Conservation (phyloP, 2,329 filamentous ascomycete genomes). For the Xylariaceae sp. region DNA sequence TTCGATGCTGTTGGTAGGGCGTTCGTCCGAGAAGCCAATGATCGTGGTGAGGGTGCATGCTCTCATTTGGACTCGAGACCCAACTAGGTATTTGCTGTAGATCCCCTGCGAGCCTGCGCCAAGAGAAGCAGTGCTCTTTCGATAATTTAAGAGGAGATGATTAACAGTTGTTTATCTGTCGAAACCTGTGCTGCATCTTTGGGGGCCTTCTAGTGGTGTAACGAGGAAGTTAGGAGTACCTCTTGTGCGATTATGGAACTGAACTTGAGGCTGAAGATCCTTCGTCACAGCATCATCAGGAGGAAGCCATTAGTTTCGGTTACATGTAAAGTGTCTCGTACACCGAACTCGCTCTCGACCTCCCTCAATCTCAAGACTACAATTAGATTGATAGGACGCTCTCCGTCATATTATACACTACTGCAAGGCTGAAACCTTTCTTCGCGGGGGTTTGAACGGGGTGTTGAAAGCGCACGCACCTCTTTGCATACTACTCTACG, state of each 20-base stretch:
- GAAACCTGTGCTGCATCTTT: too few species aligned
- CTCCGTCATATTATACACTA: constrained; percentile 10
- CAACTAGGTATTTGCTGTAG: too few species aligned
- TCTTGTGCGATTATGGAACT: not conserved
- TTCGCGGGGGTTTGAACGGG: not conserved
- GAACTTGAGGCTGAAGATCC: constrained; percentile 5
- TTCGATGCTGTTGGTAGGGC: not conserved
- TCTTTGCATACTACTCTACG: not conserved
- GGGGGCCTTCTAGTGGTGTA: too few species aligned
- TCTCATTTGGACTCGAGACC: too few species aligned
- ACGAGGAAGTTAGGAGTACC: not conserved
- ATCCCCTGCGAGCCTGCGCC: too few species aligned
- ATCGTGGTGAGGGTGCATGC: too few species aligned
- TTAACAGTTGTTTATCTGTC: too few species aligned
- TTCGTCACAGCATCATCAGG: not conserved
- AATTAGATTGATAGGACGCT: constrained; percentile 11
- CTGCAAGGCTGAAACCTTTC: constrained; percentile 14
- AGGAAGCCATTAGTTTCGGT: not conserved
- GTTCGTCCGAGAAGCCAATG: too few species aligned
- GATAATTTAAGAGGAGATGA: too few species aligned
- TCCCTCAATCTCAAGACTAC: too few species aligned
- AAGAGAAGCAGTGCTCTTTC: too few species aligned
- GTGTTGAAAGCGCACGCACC: not conserved
- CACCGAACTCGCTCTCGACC: not conserved
- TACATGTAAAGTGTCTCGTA: not conserved